Base-by-base conservation (phyloP, 495 filamentous ascomycete species). In the Penicillium pulvis region DNA sequence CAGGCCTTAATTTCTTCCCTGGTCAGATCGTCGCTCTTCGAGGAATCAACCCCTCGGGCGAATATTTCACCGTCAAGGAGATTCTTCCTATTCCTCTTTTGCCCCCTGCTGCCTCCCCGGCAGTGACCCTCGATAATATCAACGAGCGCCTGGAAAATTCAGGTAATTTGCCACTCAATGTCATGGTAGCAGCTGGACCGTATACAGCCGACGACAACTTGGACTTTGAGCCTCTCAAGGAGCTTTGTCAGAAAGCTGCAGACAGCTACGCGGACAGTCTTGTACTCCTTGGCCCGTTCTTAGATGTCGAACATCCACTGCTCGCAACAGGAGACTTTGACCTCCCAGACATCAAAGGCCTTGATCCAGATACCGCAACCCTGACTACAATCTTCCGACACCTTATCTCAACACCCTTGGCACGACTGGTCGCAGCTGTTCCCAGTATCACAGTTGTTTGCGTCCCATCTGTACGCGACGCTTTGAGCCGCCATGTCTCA, bases 121-220 rank as follows among this genome's bases (percentile, higher is more conserved):
- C 84, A 0, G 72, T 74, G 14, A 78, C 76, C 6, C 71, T 97
- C 11, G 83, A 89, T 19, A 72, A 74, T 16, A 83, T 87, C 61
- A 86, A 90, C 50, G 77, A 85, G 44, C 82, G 86, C 47, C 79
- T 96, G 12, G 84, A 84, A 31, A 55, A 33, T 20, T 83, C 79
- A 7, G 81, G 81, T 58, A 81, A 81, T 7, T 70, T 78, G 20
- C 90, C 92, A 4, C 75, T 97, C 9, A 92, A 82, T 61, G 74
- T 95, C 42, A 75, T 96, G 42, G 74, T 94, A 33, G 90, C 87
- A 31, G 84, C 91, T 2, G 94, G 94, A 2, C 94, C 94, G 1
- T 98, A 93, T 73, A 95, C 93, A 0, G 84, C 92, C 19, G 91
- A 96, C 62, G 90, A 92, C 63, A 94, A 94, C 64, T 84, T 98